phyloP scores from a whole-genome alignment of 2,329 filamentous ascomycete species.

The Monilinia fructigena region DNA sequence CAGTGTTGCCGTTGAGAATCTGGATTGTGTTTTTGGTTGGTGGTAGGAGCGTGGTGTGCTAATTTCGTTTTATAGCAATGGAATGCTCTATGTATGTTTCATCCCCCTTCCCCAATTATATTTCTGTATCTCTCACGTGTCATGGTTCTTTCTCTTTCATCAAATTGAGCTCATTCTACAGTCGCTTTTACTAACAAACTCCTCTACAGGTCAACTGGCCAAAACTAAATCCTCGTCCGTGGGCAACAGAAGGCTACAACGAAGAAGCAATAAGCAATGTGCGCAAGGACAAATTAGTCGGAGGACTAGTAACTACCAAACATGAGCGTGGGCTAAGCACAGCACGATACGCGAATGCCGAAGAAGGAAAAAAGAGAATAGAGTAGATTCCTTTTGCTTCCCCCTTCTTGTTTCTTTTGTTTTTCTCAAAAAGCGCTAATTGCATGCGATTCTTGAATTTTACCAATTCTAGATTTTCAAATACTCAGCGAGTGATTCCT shows the following conservation, averaged over 20 bases:
- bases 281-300: slow-evolving; percentile 77
- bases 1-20: slow-evolving; percentile 76
- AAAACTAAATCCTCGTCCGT: slow-evolving; percentile 85
- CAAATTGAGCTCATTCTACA: neutral
- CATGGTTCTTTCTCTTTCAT: neutral
- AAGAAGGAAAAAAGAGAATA: slow-evolving; percentile 98
- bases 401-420: neutral
- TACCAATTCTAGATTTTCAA: slow-evolving; percentile 1
- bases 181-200: neutral
- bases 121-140: neutral
- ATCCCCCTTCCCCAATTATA: neutral
- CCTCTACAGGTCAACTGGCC: slow-evolving; percentile 86
- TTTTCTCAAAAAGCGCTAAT: slow-evolving; percentile 5
- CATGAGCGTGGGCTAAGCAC: slow-evolving; percentile 85
- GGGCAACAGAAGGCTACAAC: slow-evolving; percentile 82
- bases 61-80: slow-evolving; percentile 83
- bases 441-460: slow-evolving; percentile 10
- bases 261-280: slow-evolving; percentile 85
- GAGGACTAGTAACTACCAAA: slow-evolving; percentile 61
- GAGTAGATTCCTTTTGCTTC: slow-evolving; percentile 48
- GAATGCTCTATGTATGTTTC: slow-evolving; percentile 85
- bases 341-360: slow-evolving; percentile 76
- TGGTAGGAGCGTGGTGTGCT: slow-evolving; percentile 66
- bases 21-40: slow-evolving; percentile 80
- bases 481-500: neutral